Percentiles rank a stretch among this genome's conserved stretches.
These are phyloP conservation scores for Dactylellina parvicollis DNA, from an alignment of 2,329 filamentous ascomycete genomes.

Conservation along the genomic window DNA sequence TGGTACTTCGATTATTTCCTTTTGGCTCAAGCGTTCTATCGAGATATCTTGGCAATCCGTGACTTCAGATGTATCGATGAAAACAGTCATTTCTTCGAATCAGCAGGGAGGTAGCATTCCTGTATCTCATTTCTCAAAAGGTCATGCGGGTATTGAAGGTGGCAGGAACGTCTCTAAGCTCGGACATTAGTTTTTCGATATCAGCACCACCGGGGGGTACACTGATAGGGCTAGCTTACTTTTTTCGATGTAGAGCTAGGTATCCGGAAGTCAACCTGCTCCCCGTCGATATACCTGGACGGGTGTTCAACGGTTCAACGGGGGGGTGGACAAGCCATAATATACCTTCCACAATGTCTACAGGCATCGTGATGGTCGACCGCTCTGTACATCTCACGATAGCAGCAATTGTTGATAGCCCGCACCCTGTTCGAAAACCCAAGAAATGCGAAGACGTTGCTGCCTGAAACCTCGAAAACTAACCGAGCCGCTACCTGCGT, in stretches of 20 bases:
- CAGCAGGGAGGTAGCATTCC: neutral
- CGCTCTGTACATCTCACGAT: neutral
- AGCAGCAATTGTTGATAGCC: neutral
- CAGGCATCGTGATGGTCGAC: neutral
- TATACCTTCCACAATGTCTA: constrained; percentile 11
- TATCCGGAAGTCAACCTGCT: neutral
- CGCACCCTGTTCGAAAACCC: constrained; percentile 10
- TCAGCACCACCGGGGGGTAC: no score
- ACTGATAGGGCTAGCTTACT: no score
- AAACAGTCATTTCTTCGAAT: neutral
- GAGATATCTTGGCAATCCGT: no score
- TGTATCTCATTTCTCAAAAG: neutral
- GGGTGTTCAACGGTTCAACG: neutral
- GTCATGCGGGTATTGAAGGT: neutral
- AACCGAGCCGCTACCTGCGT: constrained; percentile 35
- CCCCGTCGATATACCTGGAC: neutral
- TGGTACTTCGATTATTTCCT: neutral
- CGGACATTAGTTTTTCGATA: neutral
- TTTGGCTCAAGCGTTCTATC: no score
- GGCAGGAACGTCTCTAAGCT: constrained; percentile 2
- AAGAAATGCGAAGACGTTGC: constrained; percentile 48
- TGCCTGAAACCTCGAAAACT: constrained; percentile 49
- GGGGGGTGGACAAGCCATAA: neutral
- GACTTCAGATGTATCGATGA: neutral
- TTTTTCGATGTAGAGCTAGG: no score